phyloP scores from a whole-genome alignment of 2,329 filamentous ascomycete species.

The Colletotrichum eremochloae region DNA sequence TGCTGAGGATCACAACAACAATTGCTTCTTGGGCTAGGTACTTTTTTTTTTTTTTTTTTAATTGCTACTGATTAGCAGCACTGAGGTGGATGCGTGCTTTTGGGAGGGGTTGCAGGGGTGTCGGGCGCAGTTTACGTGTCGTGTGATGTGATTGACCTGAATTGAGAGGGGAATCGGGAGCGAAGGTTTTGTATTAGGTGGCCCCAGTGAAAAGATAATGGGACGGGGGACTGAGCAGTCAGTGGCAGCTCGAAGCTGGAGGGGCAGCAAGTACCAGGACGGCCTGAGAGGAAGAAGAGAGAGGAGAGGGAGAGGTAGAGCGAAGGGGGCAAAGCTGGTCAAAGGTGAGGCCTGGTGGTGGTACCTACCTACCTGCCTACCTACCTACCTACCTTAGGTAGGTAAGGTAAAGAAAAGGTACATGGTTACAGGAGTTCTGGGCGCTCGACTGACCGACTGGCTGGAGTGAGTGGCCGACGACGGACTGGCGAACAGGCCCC shows the following conservation, averaged over 20 bases:
- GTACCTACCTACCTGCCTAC: background rate
- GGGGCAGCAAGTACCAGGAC: background rate
- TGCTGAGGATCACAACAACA: slow-evolving; percentile 20
- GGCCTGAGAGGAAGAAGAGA: background rate
- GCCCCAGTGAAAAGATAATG: background rate
- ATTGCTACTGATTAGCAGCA: slow-evolving; percentile 35
- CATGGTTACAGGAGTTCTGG: slow-evolving; percentile 1
- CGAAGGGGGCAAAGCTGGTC: background rate
- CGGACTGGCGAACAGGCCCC: slow-evolving; percentile 6
- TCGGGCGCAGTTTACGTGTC: slow-evolving; percentile 30
- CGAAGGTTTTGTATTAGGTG: slow-evolving; percentile 29
- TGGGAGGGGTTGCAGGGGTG: slow-evolving; percentile 37
- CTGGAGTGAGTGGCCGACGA: background rate
- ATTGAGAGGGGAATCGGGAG: slow-evolving; percentile 1
- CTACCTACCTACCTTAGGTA: too few species aligned
- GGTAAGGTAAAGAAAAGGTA: background rate
- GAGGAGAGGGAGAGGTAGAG: background rate
- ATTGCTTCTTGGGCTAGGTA: slow-evolving; percentile 16
- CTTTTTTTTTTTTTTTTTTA: slow-evolving; percentile 19
- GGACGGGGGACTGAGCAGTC: background rate
- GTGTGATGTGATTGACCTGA: slow-evolving; percentile 40
- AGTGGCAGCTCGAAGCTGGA: background rate
- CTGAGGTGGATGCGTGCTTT: slow-evolving; percentile 38
- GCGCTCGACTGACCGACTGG: background rate
- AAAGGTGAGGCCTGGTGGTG: background rate